These are phyloP conservation scores for Kappamyces sp. DNA, from an alignment of 192 early-diverging fungal species.

Conservation along the genomic window DNA sequence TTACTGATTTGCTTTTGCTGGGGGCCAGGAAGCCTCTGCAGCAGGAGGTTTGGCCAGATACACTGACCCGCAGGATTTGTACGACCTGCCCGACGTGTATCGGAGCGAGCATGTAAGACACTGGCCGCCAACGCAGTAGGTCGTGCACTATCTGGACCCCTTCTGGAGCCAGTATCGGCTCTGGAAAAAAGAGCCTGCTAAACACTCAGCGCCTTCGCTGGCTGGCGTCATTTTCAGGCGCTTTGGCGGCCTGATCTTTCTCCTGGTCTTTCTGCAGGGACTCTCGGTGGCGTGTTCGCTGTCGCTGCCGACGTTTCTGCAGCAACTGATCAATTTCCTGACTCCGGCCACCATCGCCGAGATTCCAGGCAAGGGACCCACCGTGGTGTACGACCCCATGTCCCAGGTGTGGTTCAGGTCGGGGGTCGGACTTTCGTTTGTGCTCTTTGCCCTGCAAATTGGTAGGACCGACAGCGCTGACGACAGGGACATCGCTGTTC, in stretches of 20 bases:
- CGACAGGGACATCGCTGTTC: background rate
- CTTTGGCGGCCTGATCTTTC: background rate
- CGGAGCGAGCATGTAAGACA: background rate
- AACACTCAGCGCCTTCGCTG: background rate
- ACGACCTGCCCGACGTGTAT: background rate
- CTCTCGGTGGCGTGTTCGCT: slow-evolving; percentile 1
- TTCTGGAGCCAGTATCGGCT: slow-evolving; percentile 1
- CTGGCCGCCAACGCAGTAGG: background rate
- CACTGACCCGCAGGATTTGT: background rate
- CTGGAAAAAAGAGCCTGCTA: background rate
- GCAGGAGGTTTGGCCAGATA: slow-evolving; percentile 8
- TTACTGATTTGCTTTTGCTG: background rate
- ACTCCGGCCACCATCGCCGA: background rate
- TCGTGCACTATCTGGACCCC: slow-evolving; percentile 5
- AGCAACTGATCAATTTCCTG: slow-evolving; percentile 6
- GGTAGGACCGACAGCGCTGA: too few relatives aligned
- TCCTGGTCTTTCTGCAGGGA: background rate
- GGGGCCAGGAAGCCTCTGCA: slow-evolving; percentile 5
- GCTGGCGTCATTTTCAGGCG: background rate
- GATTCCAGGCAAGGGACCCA: background rate
- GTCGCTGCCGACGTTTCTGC: slow-evolving; percentile 7
- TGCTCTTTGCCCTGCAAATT: slow-evolving; percentile 5
- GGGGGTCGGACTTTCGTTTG: slow-evolving; percentile 7
- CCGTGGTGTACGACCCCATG: too few relatives aligned
- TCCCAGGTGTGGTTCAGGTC: too few relatives aligned